These are phyloP conservation scores for Shiraia sp. DNA, from an alignment of 2,329 filamentous ascomycete genomes.

Conservation along the genomic window DNA sequence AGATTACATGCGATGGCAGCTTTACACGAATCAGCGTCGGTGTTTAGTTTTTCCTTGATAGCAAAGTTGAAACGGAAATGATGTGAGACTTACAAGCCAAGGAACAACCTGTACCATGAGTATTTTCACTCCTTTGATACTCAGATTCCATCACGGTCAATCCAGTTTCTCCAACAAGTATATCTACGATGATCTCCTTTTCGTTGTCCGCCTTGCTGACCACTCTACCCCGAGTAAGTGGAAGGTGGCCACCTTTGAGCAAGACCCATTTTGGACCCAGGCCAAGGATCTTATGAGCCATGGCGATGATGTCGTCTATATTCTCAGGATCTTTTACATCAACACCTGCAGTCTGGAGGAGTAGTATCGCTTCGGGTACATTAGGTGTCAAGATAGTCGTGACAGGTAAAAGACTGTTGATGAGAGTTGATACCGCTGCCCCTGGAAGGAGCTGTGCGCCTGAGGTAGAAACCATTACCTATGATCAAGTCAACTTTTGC, in stretches of 20 bases:
- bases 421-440: constrained; percentile 65
- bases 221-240: constrained; percentile 67
- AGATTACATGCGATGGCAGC: constrained; percentile 76
- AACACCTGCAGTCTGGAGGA: constrained; percentile 60
- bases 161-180: constrained; percentile 68
- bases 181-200: constrained; percentile 71
- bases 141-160: constrained; percentile 67
- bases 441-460: constrained; percentile 70
- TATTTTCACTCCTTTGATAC: constrained; percentile 76
- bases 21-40: constrained; percentile 26
- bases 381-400: constrained; percentile 77
- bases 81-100: constrained; percentile 69
- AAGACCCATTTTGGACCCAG: constrained; percentile 81
- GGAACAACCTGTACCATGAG: constrained; percentile 93
- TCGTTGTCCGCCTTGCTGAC: constrained; percentile 64
- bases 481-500: not conserved
- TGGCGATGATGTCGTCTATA: constrained; percentile 67
- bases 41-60: constrained; percentile 26
- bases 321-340: constrained; percentile 54
- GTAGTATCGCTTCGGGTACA: constrained; percentile 71
- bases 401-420: constrained; percentile 63
- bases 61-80: not conserved
- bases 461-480: constrained; percentile 91
- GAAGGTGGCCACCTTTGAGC: constrained; percentile 89
- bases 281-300: constrained; percentile 67